These are phyloP conservation scores for Gyrodon lividus DNA, from an alignment of 768 basidiomycete genomes.

Conservation along the genomic window DNA sequence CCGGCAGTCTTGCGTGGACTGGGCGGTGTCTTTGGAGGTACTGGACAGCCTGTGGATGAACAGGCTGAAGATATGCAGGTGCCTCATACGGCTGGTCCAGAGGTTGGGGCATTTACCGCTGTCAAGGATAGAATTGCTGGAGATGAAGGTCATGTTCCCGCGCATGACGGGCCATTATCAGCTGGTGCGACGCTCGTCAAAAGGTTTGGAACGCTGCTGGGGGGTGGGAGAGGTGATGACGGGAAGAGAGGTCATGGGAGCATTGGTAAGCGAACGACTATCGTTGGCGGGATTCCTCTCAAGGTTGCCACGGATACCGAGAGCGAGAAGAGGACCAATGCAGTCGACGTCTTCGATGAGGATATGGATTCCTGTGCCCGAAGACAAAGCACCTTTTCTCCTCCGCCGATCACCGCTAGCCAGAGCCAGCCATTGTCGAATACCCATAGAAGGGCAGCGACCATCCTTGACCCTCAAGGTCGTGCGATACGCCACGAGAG, in stretches of 20 bases:
- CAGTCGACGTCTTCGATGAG: conserved; percentile 17
- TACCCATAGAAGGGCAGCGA: conserved; percentile 73
- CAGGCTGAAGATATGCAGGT: conserved; percentile 37
- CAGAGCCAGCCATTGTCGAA: conserved; percentile 58
- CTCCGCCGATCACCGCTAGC: conserved; percentile 38
- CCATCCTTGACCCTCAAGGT: conserved; percentile 69
- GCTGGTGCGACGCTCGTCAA: conserved; percentile 73
- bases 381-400: conserved; percentile 23
- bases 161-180: conserved; percentile 38
- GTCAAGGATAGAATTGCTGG: conserved; percentile 32
- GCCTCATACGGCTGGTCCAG: conserved; percentile 68
- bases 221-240: conserved; percentile 44
- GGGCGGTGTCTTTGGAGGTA: conserved; percentile 58
- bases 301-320: conserved; percentile 38
- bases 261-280: conserved; percentile 48
- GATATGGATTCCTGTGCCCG: conserved; percentile 22
- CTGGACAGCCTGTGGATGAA: conserved; percentile 42
- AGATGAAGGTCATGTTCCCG: conserved; percentile 22
- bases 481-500: conserved; percentile 66
- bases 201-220: conserved; percentile 70
- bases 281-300: conserved; percentile 43
- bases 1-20: conserved; percentile 55
- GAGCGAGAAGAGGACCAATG: conserved; percentile 30
- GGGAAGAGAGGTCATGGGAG: conserved; percentile 39
- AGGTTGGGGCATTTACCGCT: conserved; percentile 52